Base-by-base conservation (phyloP, 495 filamentous ascomycete species). In the Xylaria cubensis region DNA sequence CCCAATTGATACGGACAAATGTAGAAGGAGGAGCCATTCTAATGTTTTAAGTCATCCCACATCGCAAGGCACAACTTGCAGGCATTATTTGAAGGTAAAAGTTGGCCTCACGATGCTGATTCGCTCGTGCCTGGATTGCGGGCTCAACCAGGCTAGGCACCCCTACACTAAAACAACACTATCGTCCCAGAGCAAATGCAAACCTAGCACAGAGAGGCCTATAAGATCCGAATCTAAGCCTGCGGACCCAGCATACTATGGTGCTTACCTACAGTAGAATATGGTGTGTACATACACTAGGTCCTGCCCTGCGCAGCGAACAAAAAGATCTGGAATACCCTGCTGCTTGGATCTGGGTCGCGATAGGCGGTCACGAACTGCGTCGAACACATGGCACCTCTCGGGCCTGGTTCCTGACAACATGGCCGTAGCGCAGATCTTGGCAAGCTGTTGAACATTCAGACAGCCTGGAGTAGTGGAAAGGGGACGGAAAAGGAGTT, bases 341-440 rank as follows among this genome's bases (percentile, higher is more conserved):
- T 64, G 44, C 21, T 26, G 21, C 36, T 64, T 44, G 24, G 67
- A 62, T 62, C 67, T 69, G 53, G 67, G 53, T 61, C 56, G 67
- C 55, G 53, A 50, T 42, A 21, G 56, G 51, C 50, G 67, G 67
- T 39, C 56, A 53, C 46, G 58, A 70, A 70, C 58, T 42, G n/a
- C 68, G 32, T 39, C 36, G 62, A 66, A 71, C 69, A 71, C 69
- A 71, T 71, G 69, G 69, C 69, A 71, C 69, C 59, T 65, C 48
- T 71, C 36, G 46, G 48, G 53, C 9, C 53, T 41, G 29, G 44
- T 67, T 51, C 44, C 42, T 41, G 64, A 29, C 64, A 50, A 56
- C 64, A 32, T 44, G 46, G 19, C 42, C n/a, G 41, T 24, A 10
- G 13, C 12, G 17, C 26, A 39, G 9, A 36, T 50, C 65, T 67